Base-by-base conservation (phyloP, 192 early-diverging fungal genomes). In the Coemansia javaensis region DNA sequence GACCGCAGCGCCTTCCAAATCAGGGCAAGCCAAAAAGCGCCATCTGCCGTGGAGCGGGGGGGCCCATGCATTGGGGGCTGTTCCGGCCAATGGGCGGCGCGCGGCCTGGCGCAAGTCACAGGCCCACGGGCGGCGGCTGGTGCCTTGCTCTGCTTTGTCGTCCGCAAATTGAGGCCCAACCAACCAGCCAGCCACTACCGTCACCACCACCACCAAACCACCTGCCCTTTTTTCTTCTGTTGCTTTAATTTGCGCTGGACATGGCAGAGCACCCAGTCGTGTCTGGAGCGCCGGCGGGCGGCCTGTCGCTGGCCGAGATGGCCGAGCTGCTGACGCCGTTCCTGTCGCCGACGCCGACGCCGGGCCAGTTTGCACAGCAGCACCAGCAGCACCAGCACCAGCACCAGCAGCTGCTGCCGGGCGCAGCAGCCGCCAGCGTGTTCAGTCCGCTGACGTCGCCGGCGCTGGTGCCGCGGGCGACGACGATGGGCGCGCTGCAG, bases 361-460 rank as follows among this genome's bases (percentile, higher is more conserved):
- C 66, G 1, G 24, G 44, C 5, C 28, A 30, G 18, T 21, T 33
- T 49, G 27, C 31, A 21, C 37, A 40, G 44, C 23, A 16, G 20
- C 43, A 16, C 22, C 40, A 14, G 40, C 34, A 14, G 10, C 37
- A 8, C 31, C n/a, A n/a, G n/a, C n/a, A n/a, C n/a, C n/a, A n/a
- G n/a, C n/a, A n/a, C n/a, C n/a, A n/a, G n/a, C 21, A 20, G 13
- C 14, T 12, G 6, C 22, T 27, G 11, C n/a, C 40, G 0, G 23
- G 22, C 23, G 25, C 40, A 17, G 14, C 35, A 17, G 24, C 9
- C 23, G 25, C 13, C 32, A 24, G 40, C 6, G 43, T 34, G 22
- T 71, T 63, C 22, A 71, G 67, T 14, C 67, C 67, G 1, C 38
- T 71, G 31, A 63, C 67, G 0, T 71, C 67, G 33, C 67, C 67